Conservation (phyloP, 345 rosid genomes). For the Citrus sp. region DNA sequence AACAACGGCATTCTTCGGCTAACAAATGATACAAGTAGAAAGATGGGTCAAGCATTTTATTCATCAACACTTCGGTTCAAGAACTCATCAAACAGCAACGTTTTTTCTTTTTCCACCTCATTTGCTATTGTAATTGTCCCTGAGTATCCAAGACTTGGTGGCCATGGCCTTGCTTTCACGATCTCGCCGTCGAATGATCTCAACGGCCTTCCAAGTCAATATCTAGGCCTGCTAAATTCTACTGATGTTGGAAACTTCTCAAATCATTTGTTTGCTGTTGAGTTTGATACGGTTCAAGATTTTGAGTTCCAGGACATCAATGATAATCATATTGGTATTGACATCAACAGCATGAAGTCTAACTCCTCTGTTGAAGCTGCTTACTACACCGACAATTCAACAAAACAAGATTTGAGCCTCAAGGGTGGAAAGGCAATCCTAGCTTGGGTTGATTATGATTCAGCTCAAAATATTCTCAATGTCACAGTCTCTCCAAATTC, state of each 20-base stretch:
- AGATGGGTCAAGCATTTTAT: slow-evolving; percentile 74
- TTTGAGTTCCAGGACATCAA: slow-evolving; percentile 68
- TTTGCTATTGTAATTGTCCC: slow-evolving; percentile 72
- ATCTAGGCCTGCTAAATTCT: slow-evolving; percentile 65
- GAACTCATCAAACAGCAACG: slow-evolving; percentile 38
- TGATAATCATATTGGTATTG: slow-evolving; percentile 85
- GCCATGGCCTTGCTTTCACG: slow-evolving; percentile 87
- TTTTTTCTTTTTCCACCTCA: slow-evolving; percentile 69
- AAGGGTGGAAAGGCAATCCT: slow-evolving; percentile 58
- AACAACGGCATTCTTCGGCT: slow-evolving; percentile 54
- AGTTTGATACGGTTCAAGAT: slow-evolving; percentile 73
- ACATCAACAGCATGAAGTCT: slow-evolving; percentile 62
- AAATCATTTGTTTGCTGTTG: slow-evolving; percentile 68
- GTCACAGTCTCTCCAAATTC: slow-evolving; percentile 68
- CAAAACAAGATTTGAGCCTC: slow-evolving; percentile 44
- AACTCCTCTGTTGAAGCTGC: slow-evolving; percentile 42
- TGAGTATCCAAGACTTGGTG: slow-evolving; percentile 63
- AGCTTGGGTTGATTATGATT: slow-evolving; percentile 84
- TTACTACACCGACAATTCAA: slow-evolving; percentile 32
- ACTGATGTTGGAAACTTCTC: slow-evolving; percentile 50
- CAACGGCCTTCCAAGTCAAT: slow-evolving; percentile 63
- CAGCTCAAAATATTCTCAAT: slow-evolving; percentile 31
- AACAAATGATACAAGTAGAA: slow-evolving; percentile 50
- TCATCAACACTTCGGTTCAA: slow-evolving; percentile 55
- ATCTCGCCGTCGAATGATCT: slow-evolving; percentile 44